Percentiles rank a stretch among this genome's conserved stretches.
Evolutionary conservation across 2,329 filamentous ascomycete genomes (phyloP).

Genomic region (Alternaria viburni): DNA sequence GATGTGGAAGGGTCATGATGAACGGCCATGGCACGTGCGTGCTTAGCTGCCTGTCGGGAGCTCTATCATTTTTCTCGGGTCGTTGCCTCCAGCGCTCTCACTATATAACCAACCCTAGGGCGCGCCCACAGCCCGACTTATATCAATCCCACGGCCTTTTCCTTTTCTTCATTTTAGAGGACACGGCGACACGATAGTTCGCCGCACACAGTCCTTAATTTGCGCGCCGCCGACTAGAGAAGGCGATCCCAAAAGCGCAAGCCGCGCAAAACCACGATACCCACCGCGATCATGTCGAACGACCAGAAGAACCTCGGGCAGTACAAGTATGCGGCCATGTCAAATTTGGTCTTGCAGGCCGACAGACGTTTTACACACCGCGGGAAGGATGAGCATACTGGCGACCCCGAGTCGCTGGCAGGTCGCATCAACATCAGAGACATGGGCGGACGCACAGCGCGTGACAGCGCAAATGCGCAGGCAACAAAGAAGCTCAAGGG

Average conservation of each 20-base stretch:
- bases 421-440: slow-evolving; percentile 91
- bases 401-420: slow-evolving; percentile 95
- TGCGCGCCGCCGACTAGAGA: slow-evolving; percentile 9
- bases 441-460: slow-evolving; percentile 86
- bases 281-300: slow-evolving; percentile 33
- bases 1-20: neutral
- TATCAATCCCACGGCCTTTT: slow-evolving; percentile 13
- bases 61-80: slow-evolving; percentile 18
- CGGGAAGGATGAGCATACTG: slow-evolving; percentile 91
- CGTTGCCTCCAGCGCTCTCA: slow-evolving; percentile 16
- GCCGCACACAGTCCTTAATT: slow-evolving; percentile 10
- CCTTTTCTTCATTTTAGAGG: slow-evolving; percentile 11
- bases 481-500: slow-evolving; percentile 72
- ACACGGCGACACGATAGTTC: slow-evolving; percentile 8
- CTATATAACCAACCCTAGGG: slow-evolving; percentile 28
- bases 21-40: slow-evolving; percentile 12
- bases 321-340: slow-evolving; percentile 99
- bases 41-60: slow-evolving; percentile 12
- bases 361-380: slow-evolving; percentile 94
- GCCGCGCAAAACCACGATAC: slow-evolving; percentile 24
- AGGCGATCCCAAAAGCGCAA: slow-evolving; percentile 25
- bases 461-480: slow-evolving; percentile 79
- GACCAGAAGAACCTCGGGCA: slow-evolving; percentile 76
- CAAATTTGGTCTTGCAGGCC: slow-evolving; percentile 99
- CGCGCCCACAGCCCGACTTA: slow-evolving; percentile 28